These are phyloP conservation scores for Byssochlamys sp. DNA, from an alignment of 2,329 filamentous ascomycete genomes.

Conservation along the genomic window DNA sequence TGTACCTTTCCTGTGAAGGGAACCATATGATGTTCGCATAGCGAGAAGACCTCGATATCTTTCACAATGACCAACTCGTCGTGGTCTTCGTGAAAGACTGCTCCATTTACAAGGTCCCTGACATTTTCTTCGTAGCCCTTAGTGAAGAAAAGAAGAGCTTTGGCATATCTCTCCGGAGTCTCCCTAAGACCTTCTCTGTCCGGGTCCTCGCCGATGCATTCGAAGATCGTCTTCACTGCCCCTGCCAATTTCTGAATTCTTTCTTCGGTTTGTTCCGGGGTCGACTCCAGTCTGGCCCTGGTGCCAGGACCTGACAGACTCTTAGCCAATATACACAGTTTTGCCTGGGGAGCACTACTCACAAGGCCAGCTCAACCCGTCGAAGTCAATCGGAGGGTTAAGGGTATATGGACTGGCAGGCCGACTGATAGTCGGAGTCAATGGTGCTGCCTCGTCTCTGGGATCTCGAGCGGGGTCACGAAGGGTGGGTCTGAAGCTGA, in stretches of 20 bases:
- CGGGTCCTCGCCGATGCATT: conserved; percentile 58
- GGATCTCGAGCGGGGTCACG: conserved; percentile 45
- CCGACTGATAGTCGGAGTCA: conserved; percentile 44
- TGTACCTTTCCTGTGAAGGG: conserved; percentile 86
- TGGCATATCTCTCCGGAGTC: conserved; percentile 78
- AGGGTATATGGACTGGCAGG: conserved; percentile 42
- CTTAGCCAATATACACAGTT: background rate
- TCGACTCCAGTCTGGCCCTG: conserved; percentile 45
- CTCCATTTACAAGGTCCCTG: conserved; percentile 79
- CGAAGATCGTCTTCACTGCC: conserved; percentile 54
- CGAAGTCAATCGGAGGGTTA: conserved; percentile 43
- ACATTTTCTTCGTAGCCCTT: conserved; percentile 95
- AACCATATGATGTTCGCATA: conserved; percentile 95
- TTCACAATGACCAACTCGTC: conserved; percentile 97
- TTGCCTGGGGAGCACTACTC: conserved; percentile 16
- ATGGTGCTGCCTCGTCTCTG: conserved; percentile 41
- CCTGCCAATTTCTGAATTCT: conserved; percentile 53
- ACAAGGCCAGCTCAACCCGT: conserved; percentile 45
- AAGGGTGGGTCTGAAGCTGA: conserved; percentile 20
- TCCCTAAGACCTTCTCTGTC: conserved; percentile 54
- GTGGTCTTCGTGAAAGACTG: conserved; percentile 91
- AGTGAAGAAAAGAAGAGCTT: conserved; percentile 91
- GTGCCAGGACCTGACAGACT: conserved; percentile 35
- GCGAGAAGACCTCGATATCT: conserved; percentile 86
- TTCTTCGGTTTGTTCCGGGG: conserved; percentile 48